These are phyloP conservation scores for Geotrichum phurueaensis DNA, from an alignment of 1,139 yeast species.

Conservation along the genomic window DNA sequence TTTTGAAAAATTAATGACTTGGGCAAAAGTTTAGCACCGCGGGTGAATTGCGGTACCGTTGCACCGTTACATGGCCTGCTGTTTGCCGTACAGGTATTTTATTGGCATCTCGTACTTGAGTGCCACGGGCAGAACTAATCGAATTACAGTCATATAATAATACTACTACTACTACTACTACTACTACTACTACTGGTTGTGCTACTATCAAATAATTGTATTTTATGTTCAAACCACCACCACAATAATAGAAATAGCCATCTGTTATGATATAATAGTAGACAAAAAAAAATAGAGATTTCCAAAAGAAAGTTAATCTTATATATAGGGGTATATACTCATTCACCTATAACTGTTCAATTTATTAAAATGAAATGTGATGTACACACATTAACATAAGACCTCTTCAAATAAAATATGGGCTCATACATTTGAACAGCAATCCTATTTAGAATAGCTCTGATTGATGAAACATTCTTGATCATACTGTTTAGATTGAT, in stretches of 20 bases:
- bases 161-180: not conserved
- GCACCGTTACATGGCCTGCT: not conserved
- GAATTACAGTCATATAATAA: not conserved
- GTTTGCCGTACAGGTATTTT: not conserved
- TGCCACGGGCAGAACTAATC: not conserved
- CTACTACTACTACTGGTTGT: not conserved
- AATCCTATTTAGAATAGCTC: too few species aligned
- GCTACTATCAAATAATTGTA: not conserved
- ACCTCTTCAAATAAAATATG: too few species aligned
- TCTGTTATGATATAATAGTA: not conserved
- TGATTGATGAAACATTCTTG: too few species aligned
- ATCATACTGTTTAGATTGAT: too few species aligned
- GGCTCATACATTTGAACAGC: too few species aligned
- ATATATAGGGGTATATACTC: too few species aligned
- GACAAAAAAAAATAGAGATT: too few species aligned
- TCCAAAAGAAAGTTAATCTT: too few species aligned
- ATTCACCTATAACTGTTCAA: too few species aligned
- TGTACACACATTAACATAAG: too few species aligned
- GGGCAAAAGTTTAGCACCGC: not conserved
- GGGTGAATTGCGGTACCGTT: not conserved
- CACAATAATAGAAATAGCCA: too few species aligned
- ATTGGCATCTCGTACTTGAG: not conserved
- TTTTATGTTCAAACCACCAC: not conserved
- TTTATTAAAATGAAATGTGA: too few species aligned
- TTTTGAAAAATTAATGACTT: not conserved